These are phyloP conservation scores for Picea abies DNA, from an alignment of 83 land plant genomes.

Conservation along the genomic window DNA sequence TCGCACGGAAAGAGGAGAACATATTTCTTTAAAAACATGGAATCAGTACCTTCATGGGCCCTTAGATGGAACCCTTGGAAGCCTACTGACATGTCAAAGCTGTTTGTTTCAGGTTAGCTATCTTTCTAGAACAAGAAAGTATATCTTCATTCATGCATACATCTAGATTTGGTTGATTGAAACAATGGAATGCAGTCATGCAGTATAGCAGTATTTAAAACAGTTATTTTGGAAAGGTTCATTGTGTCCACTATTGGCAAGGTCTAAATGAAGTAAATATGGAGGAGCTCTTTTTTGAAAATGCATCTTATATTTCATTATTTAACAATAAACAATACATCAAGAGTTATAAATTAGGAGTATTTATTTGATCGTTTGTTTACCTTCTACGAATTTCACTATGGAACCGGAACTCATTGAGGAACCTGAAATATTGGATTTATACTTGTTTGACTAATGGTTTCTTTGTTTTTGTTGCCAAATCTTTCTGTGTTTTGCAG, in stretches of 20 bases:
- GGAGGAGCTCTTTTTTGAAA: conserved; percentile 1
- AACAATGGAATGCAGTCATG: background rate
- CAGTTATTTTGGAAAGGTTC: background rate
- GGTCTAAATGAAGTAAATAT: background rate
- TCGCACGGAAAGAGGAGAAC: conserved; percentile 3
- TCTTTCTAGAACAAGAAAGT: background rate
- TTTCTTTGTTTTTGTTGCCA: conserved; percentile 8
- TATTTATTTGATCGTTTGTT: background rate
- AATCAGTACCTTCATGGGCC: conserved; percentile 43
- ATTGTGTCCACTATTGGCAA: background rate
- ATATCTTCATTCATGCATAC: background rate
- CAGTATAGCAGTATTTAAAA: background rate
- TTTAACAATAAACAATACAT: background rate
- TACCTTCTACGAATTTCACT: background rate
- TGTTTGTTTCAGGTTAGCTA: conserved; percentile 55
- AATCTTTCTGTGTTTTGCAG: conserved; percentile 28
- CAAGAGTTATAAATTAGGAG: background rate
- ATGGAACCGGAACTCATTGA: background rate
- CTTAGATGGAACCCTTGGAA: conserved; percentile 60
- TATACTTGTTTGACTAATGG: background rate
- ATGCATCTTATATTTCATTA: conserved; percentile 1
- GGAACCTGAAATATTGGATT: background rate
- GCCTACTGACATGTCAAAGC: conserved; percentile 50
- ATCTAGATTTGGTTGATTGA: background rate
- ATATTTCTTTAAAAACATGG: conserved; percentile 37